Conservation (phyloP, 1,284 basidiomycete genomes). For the Leccinum pseudoinsigne region DNA sequence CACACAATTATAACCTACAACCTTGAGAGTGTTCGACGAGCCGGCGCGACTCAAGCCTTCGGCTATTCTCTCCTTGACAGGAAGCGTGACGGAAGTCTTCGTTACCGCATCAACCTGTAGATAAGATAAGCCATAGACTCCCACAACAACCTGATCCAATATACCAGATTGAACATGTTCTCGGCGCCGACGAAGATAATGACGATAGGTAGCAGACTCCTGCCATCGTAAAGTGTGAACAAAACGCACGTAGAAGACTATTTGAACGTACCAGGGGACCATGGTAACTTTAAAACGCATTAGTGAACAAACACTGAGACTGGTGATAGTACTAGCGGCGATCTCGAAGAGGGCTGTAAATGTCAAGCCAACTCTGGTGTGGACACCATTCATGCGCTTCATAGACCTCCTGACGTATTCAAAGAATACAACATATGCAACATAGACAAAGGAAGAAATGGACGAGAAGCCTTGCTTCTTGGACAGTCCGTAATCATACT, state of each 20-base stretch:
- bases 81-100: slow-evolving; percentile 84
- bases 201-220: slow-evolving; percentile 89
- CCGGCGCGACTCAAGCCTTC: slow-evolving; percentile 87
- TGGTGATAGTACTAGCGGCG: slow-evolving; percentile 89
- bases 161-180: slow-evolving; percentile 93
- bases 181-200: slow-evolving; percentile 96
- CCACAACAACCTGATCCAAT: slow-evolving; percentile 29
- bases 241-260: background rate
- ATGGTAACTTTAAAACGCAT: slow-evolving; percentile 84
- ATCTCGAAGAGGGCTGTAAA: slow-evolving; percentile 94
- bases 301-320: slow-evolving; percentile 87
- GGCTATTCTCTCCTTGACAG: slow-evolving; percentile 92
- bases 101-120: slow-evolving; percentile 84
- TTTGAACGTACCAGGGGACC: slow-evolving; percentile 72
- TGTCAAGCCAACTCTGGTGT: slow-evolving; percentile 89
- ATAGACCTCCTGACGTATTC: slow-evolving; percentile 80
- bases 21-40: slow-evolving; percentile 89
- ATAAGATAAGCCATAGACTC: slow-evolving; percentile 7
- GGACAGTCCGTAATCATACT: slow-evolving; percentile 54
- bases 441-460: slow-evolving; percentile 71
- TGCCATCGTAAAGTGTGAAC: slow-evolving; percentile 29
- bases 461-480: slow-evolving; percentile 49
- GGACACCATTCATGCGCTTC: slow-evolving; percentile 79
- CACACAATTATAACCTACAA: slow-evolving; percentile 84
- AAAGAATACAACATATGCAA: slow-evolving; percentile 81